Evolutionary conservation across 768 basidiomycete species (phyloP).

Genomic region (Dacryopinax spathularia): DNA sequence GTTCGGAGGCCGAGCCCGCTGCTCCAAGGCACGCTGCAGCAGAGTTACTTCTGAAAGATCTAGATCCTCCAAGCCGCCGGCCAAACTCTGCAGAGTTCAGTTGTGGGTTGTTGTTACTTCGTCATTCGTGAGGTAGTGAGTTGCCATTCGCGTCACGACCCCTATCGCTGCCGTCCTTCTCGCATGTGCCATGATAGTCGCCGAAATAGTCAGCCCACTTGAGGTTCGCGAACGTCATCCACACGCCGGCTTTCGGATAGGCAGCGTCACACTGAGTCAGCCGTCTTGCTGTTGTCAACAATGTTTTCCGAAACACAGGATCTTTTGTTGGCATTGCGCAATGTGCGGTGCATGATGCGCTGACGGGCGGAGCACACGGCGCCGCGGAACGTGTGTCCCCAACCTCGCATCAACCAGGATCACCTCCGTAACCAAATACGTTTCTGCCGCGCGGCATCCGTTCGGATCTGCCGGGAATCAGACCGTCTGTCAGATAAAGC

Average conservation of each 20-base stretch:
- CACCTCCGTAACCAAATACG: background rate
- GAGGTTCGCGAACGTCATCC: too few species aligned
- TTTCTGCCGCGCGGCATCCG: background rate
- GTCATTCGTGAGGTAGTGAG: too few species aligned
- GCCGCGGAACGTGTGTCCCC: background rate
- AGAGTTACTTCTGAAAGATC: too few species aligned
- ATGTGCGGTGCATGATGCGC: background rate
- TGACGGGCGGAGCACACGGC: too few species aligned
- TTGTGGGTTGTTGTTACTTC: too few species aligned
- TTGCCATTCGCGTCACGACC: too few species aligned
- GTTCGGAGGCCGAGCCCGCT: background rate
- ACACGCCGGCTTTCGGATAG: background rate
- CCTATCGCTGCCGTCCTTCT: too few species aligned
- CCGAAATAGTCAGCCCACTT: too few species aligned
- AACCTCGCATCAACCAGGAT: constrained; percentile 2
- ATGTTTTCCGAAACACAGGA: background rate
- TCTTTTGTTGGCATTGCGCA: background rate
- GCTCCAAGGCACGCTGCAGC: background rate
- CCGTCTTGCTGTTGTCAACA: background rate
- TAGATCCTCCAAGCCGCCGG: too few species aligned
- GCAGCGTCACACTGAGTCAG: background rate
- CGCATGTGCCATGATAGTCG: too few species aligned
- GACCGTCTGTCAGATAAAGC: background rate
- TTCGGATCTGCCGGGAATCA: background rate
- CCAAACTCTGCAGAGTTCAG: too few species aligned